A percentile compares a stretch with the other conserved stretches of the same genome.
Conservation (phyloP, 768 basidiomycete species). For the Boletus rubroflammeus region DNA sequence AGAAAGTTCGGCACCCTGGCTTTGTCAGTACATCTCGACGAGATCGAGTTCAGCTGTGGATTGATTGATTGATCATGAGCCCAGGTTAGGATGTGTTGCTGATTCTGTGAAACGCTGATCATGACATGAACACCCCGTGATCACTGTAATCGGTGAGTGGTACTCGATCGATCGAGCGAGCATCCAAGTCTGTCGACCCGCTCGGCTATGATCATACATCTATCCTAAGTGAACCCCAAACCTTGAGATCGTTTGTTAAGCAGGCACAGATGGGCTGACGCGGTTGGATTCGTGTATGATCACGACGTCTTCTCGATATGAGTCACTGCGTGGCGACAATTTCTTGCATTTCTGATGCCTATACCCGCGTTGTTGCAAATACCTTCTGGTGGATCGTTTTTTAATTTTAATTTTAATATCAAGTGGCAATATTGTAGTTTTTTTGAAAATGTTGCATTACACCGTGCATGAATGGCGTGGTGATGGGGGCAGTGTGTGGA, state of each 20-base stretch:
- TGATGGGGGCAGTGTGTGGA: neutral
- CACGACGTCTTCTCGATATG: neutral
- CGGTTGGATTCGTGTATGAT: neutral
- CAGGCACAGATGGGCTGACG: neutral
- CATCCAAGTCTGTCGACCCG: neutral
- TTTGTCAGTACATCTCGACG: neutral
- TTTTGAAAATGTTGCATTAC: neutral
- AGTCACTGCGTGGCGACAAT: neutral
- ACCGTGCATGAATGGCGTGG: neutral
- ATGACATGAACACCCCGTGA: neutral
- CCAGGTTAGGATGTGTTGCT: neutral
- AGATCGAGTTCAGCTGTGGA: neutral
- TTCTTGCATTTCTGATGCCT: neutral
- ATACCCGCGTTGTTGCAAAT: neutral
- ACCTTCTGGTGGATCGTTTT: neutral
- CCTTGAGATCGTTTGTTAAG: neutral
- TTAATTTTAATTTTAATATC: no score
- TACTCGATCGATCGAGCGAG: neutral
- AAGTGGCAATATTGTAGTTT: no score
- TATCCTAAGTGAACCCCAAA: neutral
- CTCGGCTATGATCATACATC: neutral
- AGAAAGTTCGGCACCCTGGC: neutral
- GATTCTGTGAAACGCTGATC: no score
- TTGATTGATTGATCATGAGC: neutral
- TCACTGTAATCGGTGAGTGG: neutral